Base-by-base conservation (phyloP, 2,329 filamentous ascomycete genomes). In the Arachnomyces sp. region DNA sequence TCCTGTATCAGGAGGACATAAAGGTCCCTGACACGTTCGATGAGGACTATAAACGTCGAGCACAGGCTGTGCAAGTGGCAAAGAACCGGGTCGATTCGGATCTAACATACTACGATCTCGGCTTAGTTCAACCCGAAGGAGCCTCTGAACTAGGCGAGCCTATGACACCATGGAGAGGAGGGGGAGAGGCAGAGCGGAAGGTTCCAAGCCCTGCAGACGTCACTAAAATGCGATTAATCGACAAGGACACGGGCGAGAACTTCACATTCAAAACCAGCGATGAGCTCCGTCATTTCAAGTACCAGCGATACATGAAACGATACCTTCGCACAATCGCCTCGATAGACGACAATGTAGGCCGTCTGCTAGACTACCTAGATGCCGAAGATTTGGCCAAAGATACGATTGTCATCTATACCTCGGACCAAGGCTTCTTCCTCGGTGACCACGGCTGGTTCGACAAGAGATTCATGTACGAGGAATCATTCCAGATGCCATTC, bases 381-480 rank as follows among this genome's bases (percentile, higher is more conserved):
- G 75, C 87, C 44, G 90, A 86, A 56, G 77, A 81, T 5, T 71
- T 95, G 33, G 81, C 81, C 44, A 79, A 94, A 28, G 79, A 94
- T 64, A 95, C 89, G 9, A 88, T 94, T 52, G 72, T 95, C 53
- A 80, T 95, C 49, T 95, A 95, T 66, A 89, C 83, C 43, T 88
- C 89, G 33, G 89, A 95, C 59, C 89, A 95, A 57, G 89, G 89
- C 41, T 89, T 95, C 63, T 95, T 95, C 89, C 76, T 95, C 6
- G 89, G 89, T 43, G 89, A 95, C 70, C 81, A 87, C 39, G 84
- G 84, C 4, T 70, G 95, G 34, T 95, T 89, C 89, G 77, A 94
- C 72, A 95, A 95, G 74, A 95, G 95, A 89, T 87, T 79, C 57
- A 95, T 92, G 75, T 94, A 88, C 55, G 89, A 95, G 72, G 82